These are phyloP conservation scores for Cryptococcus maquisensis DNA, from an alignment of 1,284 basidiomycete species.

Conservation along the genomic window DNA sequence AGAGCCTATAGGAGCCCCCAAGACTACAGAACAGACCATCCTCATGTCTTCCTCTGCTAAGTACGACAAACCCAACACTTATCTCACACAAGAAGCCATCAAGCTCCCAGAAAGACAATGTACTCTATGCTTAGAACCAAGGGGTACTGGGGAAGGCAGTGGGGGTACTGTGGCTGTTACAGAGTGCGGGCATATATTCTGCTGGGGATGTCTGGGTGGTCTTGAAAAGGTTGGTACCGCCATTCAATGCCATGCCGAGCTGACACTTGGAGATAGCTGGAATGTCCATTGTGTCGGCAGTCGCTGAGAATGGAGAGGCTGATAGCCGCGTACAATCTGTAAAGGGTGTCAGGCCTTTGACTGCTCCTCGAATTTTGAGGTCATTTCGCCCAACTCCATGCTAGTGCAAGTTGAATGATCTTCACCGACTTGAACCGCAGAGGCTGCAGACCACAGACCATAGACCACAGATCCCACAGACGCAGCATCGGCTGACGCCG, in stretches of 20 bases:
- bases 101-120: constrained; percentile 67
- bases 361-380: not conserved
- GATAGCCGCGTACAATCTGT: constrained; percentile 80
- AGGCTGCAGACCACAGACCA: not conserved
- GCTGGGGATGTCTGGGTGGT: constrained; percentile 93
- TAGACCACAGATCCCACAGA: not conserved
- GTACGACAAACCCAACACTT: constrained; percentile 39
- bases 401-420: not conserved
- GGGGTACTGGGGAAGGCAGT: constrained; percentile 55
- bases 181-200: constrained; percentile 91
- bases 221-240: constrained; percentile 65
- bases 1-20: not conserved
- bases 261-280: constrained; percentile 55
- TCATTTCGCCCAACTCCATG: no score
- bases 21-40: constrained; percentile 43
- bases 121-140: constrained; percentile 81
- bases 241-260: not conserved
- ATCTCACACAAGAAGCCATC: constrained; percentile 31
- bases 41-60: constrained; percentile 52
- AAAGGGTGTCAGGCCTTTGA: constrained; percentile 7
- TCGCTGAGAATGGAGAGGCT: constrained; percentile 66
- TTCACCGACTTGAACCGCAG: not conserved
- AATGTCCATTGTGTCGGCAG: constrained; percentile 84
- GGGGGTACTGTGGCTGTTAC: constrained; percentile 63
- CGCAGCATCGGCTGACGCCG: not conserved